Percentiles rank a stretch among this genome's conserved stretches.
These are phyloP conservation scores for Lineolata rhizophorae DNA, from an alignment of 495 filamentous ascomycete species.

Conservation along the genomic window DNA sequence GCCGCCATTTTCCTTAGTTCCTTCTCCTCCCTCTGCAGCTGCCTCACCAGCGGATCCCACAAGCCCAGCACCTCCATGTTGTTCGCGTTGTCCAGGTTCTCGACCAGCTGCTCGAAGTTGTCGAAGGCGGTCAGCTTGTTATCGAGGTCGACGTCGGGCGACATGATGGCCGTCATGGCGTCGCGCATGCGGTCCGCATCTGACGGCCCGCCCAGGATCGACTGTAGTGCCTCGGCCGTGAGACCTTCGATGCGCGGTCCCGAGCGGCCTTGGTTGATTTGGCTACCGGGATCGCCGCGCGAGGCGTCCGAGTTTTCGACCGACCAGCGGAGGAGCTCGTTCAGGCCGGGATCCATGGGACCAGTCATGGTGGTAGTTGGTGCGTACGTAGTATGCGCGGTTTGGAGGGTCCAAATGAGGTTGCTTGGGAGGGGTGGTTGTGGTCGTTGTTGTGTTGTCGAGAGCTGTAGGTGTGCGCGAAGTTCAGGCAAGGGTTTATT, in stretches of 20 bases:
- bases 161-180: constrained; percentile 50
- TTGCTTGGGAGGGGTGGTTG: too few species aligned
- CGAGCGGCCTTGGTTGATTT: constrained; percentile 12
- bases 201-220: constrained; percentile 58
- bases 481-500: too few species aligned
- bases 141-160: constrained; percentile 40
- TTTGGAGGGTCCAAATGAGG: too few species aligned
- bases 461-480: too few species aligned
- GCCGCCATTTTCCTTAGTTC: constrained; percentile 65
- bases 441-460: too few species aligned
- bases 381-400: too few species aligned
- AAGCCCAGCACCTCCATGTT: constrained; percentile 56
- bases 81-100: constrained; percentile 87
- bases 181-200: constrained; percentile 81
- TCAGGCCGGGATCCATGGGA: constrained; percentile 28
- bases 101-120: constrained; percentile 86
- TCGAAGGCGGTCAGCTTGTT: constrained; percentile 79
- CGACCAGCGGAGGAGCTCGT: constrained; percentile 81
- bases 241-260: constrained; percentile 28
- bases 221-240: constrained; percentile 40
- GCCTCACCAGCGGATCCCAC: constrained; percentile 55
- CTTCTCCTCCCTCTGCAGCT: constrained; percentile 41
- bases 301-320: constrained; percentile 50
- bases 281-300: constrained; percentile 13
- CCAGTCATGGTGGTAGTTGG: constrained; percentile 21